Evolutionary conservation across 2,329 filamentous ascomycete genomes (phyloP).

Genomic region (Pestalotiopsis fici): DNA sequence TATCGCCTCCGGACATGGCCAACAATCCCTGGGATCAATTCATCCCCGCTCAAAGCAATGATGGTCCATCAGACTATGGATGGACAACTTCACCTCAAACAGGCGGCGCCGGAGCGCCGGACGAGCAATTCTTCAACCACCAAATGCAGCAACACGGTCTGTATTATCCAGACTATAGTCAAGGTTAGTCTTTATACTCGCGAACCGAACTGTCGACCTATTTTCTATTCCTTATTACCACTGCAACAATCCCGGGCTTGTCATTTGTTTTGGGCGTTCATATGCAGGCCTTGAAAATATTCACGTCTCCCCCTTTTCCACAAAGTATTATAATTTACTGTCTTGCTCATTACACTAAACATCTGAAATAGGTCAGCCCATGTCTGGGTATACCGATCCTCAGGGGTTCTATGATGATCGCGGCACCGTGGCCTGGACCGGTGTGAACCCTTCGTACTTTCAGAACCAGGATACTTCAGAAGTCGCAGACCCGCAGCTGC

Average conservation of each 20-base stretch:
- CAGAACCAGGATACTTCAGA: neutral
- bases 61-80: neutral
- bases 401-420: conserved; percentile 24
- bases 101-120: neutral
- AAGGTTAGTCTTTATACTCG: conserved; percentile 10
- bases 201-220: neutral
- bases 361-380: conserved; percentile 4
- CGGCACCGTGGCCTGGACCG: neutral
- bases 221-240: neutral
- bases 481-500: neutral
- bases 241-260: neutral
- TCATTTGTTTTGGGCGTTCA: neutral
- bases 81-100: neutral
- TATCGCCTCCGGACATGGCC: conserved; percentile 29
- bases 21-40: neutral
- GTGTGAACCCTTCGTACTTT: neutral
- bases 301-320: too few relatives aligned
- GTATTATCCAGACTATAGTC: conserved; percentile 20
- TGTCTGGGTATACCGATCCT: conserved; percentile 32
- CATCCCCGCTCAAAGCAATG: neutral
- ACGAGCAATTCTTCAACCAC: conserved; percentile 2
- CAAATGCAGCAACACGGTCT: conserved; percentile 10
- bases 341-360: neutral
- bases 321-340: too few relatives aligned
- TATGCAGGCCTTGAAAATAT: too few relatives aligned